Evolutionary conservation across 176 grass and related monocot species (phyloP), one percentile per base, ranked within the genome.

Genomic region (Aegilops sharonensis): DNA sequence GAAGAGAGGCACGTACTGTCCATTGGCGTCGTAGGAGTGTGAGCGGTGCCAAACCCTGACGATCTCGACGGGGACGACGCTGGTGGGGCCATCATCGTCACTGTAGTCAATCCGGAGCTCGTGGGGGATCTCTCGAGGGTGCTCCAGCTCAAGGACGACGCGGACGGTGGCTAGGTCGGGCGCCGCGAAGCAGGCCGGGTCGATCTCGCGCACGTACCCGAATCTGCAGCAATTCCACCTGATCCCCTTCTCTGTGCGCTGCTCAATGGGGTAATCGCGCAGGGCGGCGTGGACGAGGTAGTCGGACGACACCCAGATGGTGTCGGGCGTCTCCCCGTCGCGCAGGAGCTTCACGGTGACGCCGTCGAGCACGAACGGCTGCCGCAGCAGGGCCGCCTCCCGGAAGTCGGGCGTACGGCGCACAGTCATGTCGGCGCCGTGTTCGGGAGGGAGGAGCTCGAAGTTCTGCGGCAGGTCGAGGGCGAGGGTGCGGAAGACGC

Each of bases 341-440:
- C 67, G 81, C 3, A 83, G 48, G 0, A 83, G 67, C 67, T 7
- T 6, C 20, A 83, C 67, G 31, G 67, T 18, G 21, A n/a, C 65
- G 50, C 48, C 65, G 14, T 45, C 39, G 2, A 70, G 32, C 67
- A 10, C 32, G 81, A 83, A 73, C 13, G 81, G 68, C 81, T 83
- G 80, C 80, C 8, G 4, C 66, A 2, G 31, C 66, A 83, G 56
- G 21, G 48, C 80, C 5, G 48, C 80, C 67, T 83, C 68, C 2
- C 48, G 67, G 81, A 60, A 50, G 8, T 60, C 50, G 66, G 64
- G 64, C 6, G 64, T 68, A 5, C 29, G 64, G 30, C 7, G 1
- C 31, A 68, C 15, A 5, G 6, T 10, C 7, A 18, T 31, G 66
- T 68, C 66, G 66, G 31, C 66, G 66, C 20, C 1, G 68, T 0